Percentiles rank a stretch among this genome's conserved stretches.
Evolutionary conservation across 805 yeast species (phyloP).

Genomic region (Starmerella ratchasimensis): DNA sequence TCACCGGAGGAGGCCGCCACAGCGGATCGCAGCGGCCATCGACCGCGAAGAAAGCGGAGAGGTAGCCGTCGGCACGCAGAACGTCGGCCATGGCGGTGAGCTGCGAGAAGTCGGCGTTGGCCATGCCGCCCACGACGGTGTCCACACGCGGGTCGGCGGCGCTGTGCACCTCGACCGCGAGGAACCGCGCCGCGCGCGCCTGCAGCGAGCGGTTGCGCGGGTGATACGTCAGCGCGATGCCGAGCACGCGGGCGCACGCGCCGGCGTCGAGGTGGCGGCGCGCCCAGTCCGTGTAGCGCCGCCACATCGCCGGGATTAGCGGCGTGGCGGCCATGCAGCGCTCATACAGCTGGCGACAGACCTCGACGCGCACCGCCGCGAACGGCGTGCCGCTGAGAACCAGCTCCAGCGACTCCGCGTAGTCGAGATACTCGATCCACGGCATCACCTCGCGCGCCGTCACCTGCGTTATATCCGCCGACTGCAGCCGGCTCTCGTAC

Average conservation of each 20-base stretch:
- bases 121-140: too few species aligned
- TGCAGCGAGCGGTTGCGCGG: conserved; percentile 4
- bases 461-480: conserved; percentile 42
- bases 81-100: too few species aligned
- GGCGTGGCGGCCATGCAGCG: conserved; percentile 50
- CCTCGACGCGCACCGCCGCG: conserved; percentile 20
- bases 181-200: too few species aligned
- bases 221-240: conserved; percentile 8
- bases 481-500: conserved; percentile 53
- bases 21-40: too few species aligned
- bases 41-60: too few species aligned
- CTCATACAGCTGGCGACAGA: conserved; percentile 44
- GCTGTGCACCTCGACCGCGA: too few species aligned
- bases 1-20: too few species aligned
- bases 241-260: too few species aligned
- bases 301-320: conserved; percentile 51
- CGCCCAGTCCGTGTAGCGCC: conserved; percentile 47
- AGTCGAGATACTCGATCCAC: conserved; percentile 57
- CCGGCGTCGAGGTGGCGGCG: background rate
- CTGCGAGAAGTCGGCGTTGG: too few species aligned
- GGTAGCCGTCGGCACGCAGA: too few species aligned
- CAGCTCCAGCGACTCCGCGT: conserved; percentile 29
- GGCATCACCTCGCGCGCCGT: conserved; percentile 32
- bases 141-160: too few species aligned
- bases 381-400: background rate